Conservation (phyloP, 805 yeast species). For the Diddensiella santjacobensis region DNA sequence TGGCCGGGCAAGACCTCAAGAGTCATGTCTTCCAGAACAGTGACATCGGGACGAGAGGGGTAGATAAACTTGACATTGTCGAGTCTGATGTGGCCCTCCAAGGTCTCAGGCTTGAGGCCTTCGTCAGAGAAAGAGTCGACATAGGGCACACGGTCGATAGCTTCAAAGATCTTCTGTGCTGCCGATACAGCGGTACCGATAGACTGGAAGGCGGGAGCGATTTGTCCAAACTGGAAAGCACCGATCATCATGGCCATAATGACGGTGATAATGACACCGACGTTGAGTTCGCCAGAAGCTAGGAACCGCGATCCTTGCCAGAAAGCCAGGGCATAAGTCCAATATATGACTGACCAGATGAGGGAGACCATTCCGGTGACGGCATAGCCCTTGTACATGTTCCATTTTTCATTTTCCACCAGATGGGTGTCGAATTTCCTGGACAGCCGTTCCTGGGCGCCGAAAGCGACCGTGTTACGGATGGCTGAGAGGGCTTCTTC, state of each 20-base stretch:
- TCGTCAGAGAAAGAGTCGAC: conserved; percentile 34
- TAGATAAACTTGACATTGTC: conserved; percentile 88
- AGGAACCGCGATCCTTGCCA: conserved; percentile 43
- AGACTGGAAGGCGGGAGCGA: conserved; percentile 39
- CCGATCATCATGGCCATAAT: conserved; percentile 41
- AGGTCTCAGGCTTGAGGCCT: conserved; percentile 26
- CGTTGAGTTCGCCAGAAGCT: conserved; percentile 30
- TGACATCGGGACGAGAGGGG: conserved; percentile 71
- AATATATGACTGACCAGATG: conserved; percentile 37
- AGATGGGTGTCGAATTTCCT: conserved; percentile 32
- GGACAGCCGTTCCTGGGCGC: conserved; percentile 37
- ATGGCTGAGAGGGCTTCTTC: conserved; percentile 42
- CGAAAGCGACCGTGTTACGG: conserved; percentile 41
- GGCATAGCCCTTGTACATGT: conserved; percentile 28
- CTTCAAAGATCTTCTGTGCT: conserved; percentile 39
- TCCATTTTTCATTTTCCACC: conserved; percentile 25
- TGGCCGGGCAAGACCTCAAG: conserved; percentile 83
- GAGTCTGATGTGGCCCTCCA: conserved; percentile 66
- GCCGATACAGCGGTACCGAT: conserved; percentile 40
- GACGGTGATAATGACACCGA: conserved; percentile 37
- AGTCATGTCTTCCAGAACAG: conserved; percentile 71
- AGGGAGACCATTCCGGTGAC: conserved; percentile 35
- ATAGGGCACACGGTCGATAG: conserved; percentile 41
- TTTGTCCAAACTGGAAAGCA: conserved; percentile 39
- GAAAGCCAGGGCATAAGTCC: conserved; percentile 39